phyloP scores from a whole-genome alignment of 208 protist genomes.

The Borovskyia barvae region DNA sequence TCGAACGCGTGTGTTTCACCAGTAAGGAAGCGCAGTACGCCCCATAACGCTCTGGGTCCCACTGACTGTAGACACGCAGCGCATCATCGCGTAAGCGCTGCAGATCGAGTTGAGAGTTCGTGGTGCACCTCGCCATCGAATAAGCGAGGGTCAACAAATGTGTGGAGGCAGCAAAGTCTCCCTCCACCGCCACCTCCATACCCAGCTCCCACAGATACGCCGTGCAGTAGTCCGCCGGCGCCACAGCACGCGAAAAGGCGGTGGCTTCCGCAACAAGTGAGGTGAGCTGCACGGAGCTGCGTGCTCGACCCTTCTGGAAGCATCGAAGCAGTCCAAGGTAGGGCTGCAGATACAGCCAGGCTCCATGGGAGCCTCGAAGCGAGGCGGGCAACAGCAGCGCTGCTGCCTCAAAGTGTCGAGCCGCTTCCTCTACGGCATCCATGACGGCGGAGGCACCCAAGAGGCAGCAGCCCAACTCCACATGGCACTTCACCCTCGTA shows the following conservation, averaged over 20 bases:
- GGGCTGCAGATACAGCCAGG: slow-evolving; percentile 65
- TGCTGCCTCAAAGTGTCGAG: slow-evolving; percentile 45
- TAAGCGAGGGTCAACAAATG: slow-evolving; percentile 42
- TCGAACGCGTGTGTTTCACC: no score
- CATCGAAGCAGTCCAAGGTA: slow-evolving; percentile 58
- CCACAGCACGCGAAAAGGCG: slow-evolving; percentile 37
- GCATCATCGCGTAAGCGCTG: slow-evolving; percentile 36
- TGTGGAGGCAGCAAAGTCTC: slow-evolving; percentile 36
- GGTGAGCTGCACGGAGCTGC: slow-evolving; percentile 23
- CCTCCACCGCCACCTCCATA: slow-evolving; percentile 58
- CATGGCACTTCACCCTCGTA: slow-evolving; percentile 55
- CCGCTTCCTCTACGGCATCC: slow-evolving; percentile 34
- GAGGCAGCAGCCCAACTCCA: slow-evolving; percentile 74
- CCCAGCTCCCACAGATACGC: slow-evolving; percentile 79
- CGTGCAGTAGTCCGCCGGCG: slow-evolving; percentile 56
- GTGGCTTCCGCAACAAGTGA: slow-evolving; percentile 44
- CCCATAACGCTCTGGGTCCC: slow-evolving; percentile 57
- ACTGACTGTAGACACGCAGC: slow-evolving; percentile 50
- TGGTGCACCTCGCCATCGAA: slow-evolving; percentile 38
- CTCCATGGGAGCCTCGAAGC: slow-evolving; percentile 36
- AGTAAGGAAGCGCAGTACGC: slow-evolving; percentile 61
- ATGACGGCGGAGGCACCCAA: slow-evolving; percentile 29
- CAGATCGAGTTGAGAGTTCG: slow-evolving; percentile 30
- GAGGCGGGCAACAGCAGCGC: slow-evolving; percentile 33
- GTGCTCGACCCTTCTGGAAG: slow-evolving; percentile 20